Evolutionary conservation across 352 stramenopile species (phyloP).

Genomic region (Globisporangium apiculatum): DNA sequence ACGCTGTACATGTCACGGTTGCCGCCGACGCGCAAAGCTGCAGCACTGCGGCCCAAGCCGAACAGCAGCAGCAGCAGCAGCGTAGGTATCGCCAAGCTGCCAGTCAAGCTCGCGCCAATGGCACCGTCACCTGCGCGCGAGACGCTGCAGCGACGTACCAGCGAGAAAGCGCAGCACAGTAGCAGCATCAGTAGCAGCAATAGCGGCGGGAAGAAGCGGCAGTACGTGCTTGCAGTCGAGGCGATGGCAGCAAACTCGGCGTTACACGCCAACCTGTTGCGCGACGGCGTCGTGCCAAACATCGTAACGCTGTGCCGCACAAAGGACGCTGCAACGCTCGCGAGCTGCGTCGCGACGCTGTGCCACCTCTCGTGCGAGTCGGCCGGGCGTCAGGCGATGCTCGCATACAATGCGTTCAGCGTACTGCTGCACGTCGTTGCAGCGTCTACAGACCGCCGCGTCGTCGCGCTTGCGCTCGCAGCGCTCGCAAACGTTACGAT

Average conservation of each 20-base stretch:
- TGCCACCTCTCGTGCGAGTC: constrained; percentile 43
- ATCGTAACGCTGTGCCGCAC: constrained; percentile 52
- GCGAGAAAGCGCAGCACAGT: constrained; percentile 19
- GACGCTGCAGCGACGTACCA: constrained; percentile 1
- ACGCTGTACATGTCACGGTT: constrained; percentile 70
- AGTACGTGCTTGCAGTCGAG: constrained; percentile 57
- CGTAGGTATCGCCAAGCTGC: constrained; percentile 25
- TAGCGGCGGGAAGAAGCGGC: constrained; percentile 28
- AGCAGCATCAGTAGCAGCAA: constrained; percentile 1
- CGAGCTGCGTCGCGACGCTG: constrained; percentile 48
- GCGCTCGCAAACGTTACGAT: constrained; percentile 71
- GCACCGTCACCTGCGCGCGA: constrained; percentile 10
- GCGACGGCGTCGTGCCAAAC: constrained; percentile 57
- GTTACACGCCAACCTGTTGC: constrained; percentile 41
- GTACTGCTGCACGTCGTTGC: constrained; percentile 27
- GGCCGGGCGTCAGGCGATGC: constrained; percentile 39
- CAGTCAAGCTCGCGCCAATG: constrained; percentile 49
- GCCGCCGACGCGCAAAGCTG: constrained; percentile 34
- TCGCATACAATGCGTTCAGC: constrained; percentile 41
- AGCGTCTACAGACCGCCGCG: constrained; percentile 3
- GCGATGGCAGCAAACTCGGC: constrained; percentile 54
- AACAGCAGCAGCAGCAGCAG: constrained; percentile 2
- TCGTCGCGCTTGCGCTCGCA: constrained; percentile 16
- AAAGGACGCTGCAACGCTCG: constrained; percentile 45
- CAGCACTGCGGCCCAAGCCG: constrained; percentile 20